phyloP scores from a whole-genome alignment of 139 green algal species.

The Chlamydomonas sp. region DNA sequence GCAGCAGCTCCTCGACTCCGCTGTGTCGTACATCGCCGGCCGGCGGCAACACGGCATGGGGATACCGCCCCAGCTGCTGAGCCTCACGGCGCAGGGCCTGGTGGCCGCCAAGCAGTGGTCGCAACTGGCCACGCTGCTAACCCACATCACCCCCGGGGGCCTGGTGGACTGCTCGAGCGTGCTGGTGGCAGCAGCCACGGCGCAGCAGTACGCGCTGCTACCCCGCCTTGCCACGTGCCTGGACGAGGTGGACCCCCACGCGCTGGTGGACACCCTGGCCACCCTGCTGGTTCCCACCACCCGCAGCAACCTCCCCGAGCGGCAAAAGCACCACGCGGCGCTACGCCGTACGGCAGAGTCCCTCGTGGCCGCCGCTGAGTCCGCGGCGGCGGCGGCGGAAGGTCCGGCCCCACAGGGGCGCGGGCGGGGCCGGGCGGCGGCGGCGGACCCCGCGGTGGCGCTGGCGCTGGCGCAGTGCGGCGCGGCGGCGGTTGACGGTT shows the following conservation, averaged over 20 bases:
- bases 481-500: constrained; percentile 63
- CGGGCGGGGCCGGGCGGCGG: neutral
- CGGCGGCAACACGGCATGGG: constrained; percentile 22
- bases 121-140: constrained; percentile 7
- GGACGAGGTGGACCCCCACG: constrained; percentile 46
- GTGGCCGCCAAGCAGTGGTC: constrained; percentile 12
- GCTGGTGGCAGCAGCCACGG: constrained; percentile 37
- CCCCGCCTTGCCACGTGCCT: constrained; percentile 31
- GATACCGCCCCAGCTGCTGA: constrained; percentile 28
- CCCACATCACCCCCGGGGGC: neutral
- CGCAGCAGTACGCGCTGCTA: constrained; percentile 50
- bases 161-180: constrained; percentile 35
- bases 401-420: neutral
- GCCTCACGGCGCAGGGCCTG: constrained; percentile 4
- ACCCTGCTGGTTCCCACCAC: constrained; percentile 48
- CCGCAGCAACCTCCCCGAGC: neutral
- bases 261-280: constrained; percentile 43
- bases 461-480: constrained; percentile 48
- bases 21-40: constrained; percentile 10
- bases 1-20: constrained; percentile 15
- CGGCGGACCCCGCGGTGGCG: neutral
- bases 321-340: constrained; percentile 13
- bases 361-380: neutral
- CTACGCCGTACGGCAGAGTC: constrained; percentile 5
- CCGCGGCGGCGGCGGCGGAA: neutral